Conservation (phyloP, 495 filamentous ascomycete species). For the Xylaria curta region DNA sequence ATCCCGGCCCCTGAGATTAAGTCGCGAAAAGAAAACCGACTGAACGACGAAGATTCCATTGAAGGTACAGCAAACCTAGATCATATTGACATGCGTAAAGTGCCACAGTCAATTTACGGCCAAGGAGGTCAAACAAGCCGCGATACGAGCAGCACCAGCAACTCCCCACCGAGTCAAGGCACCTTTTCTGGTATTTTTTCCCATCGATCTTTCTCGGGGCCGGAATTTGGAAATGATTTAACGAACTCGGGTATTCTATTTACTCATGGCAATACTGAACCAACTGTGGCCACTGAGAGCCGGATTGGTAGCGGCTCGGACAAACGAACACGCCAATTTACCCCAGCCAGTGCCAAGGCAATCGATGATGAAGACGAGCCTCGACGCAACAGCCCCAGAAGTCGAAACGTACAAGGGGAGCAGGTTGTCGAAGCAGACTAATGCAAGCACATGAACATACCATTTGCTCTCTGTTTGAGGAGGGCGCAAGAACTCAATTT, state of each 20-base stretch:
- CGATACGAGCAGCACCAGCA: slow-evolving; percentile 30
- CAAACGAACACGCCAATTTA: slow-evolving; percentile 54
- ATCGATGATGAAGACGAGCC: slow-evolving; percentile 50
- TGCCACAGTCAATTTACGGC: slow-evolving; percentile 43
- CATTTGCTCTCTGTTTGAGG: neutral
- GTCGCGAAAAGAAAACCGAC: slow-evolving; percentile 48
- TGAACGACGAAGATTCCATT: slow-evolving; percentile 31
- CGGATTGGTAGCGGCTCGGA: slow-evolving; percentile 30
- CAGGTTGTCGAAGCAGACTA: slow-evolving; percentile 30
- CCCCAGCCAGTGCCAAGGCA: slow-evolving; percentile 49
- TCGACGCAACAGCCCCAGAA: slow-evolving; percentile 41
- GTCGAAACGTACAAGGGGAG: slow-evolving; percentile 30
- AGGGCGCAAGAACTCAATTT: slow-evolving; percentile 22
- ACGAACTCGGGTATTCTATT: slow-evolving; percentile 33
- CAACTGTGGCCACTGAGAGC: slow-evolving; percentile 22
- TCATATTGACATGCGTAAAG: slow-evolving; percentile 41
- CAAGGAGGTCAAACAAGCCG: slow-evolving; percentile 33
- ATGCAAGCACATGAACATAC: slow-evolving; percentile 12
- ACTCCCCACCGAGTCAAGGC: slow-evolving; percentile 37
- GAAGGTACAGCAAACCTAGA: slow-evolving; percentile 27
- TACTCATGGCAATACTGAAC: slow-evolving; percentile 26
- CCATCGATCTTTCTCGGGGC: slow-evolving; percentile 33
- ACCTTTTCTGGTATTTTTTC: slow-evolving; percentile 37
- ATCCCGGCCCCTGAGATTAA: slow-evolving; percentile 44
- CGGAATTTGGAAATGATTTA: slow-evolving; percentile 38